A percentile compares a stretch with the other conserved stretches of the same genome.
Conservation (phyloP, 257 asterid genomes). For the Gentiana straminea region DNA sequence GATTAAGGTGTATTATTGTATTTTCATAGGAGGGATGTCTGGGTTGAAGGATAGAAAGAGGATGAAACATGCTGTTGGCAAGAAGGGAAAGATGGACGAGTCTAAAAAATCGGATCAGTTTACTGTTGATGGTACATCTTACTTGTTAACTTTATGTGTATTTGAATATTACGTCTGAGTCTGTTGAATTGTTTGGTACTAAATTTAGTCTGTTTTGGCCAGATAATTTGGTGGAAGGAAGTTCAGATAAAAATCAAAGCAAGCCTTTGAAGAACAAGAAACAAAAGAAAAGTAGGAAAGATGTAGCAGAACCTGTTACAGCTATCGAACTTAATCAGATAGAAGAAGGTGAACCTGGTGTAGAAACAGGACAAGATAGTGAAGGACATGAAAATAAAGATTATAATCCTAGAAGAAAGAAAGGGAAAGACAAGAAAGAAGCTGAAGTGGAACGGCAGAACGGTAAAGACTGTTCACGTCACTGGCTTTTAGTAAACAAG, state of each 20-base stretch:
- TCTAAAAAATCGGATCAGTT: slow-evolving; percentile 11
- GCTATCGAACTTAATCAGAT: too few relatives aligned
- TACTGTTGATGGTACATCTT: slow-evolving; percentile 17
- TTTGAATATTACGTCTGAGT: too few relatives aligned
- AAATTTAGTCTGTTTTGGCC: too few relatives aligned
- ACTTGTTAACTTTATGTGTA: background rate
- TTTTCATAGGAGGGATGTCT: background rate
- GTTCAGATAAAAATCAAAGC: too few relatives aligned
- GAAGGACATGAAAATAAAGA: slow-evolving; percentile 16
- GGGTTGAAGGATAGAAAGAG: slow-evolving; percentile 13
- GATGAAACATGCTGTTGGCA: slow-evolving; percentile 12
- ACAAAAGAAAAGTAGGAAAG: too few relatives aligned
- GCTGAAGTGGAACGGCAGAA: background rate
- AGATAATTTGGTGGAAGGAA: too few relatives aligned
- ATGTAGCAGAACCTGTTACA: too few relatives aligned
- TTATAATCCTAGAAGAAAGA: slow-evolving; percentile 31
- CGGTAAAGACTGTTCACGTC: slow-evolving; percentile 13
- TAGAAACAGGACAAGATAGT: slow-evolving; percentile 9
- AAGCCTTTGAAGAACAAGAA: too few relatives aligned
- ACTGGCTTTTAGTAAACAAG: too few relatives aligned
- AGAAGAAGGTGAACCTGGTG: background rate
- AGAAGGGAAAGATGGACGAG: slow-evolving; percentile 13
- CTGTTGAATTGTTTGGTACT: too few relatives aligned
- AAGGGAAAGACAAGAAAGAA: slow-evolving; percentile 20
- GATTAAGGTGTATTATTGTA: background rate